Percentiles rank a stretch among this genome's conserved stretches.
Evolutionary conservation across 805 yeast genomes (phyloP).

Genomic region (Zygosaccharomyces gambellarensis): DNA sequence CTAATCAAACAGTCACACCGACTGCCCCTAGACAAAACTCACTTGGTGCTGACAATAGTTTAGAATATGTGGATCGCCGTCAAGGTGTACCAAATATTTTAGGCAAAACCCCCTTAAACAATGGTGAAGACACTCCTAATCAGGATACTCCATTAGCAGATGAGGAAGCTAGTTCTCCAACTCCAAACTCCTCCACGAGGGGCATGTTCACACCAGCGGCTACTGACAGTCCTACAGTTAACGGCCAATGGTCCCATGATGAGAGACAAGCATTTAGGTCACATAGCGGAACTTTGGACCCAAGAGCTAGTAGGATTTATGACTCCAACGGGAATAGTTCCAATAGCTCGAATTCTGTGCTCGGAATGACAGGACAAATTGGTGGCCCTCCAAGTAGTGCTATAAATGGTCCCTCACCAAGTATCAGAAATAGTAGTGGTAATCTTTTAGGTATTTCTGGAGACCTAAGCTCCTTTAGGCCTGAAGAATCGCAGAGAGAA

Average conservation of each 20-base stretch:
- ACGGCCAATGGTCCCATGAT: neutral
- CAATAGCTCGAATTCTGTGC: slow-evolving; percentile 6
- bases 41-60: slow-evolving; percentile 12
- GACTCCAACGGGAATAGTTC: neutral
- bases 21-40: slow-evolving; percentile 4
- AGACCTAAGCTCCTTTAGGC: slow-evolving; percentile 1
- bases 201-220: slow-evolving; percentile 8
- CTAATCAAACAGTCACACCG: slow-evolving; percentile 8
- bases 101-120: slow-evolving; percentile 21
- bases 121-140: slow-evolving; percentile 1
- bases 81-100: slow-evolving; percentile 20
- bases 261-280: neutral
- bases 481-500: neutral
- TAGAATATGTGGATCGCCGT: slow-evolving; percentile 12
- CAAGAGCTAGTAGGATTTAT: neutral
- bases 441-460: slow-evolving; percentile 3
- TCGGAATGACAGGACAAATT: slow-evolving; percentile 14
- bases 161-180: slow-evolving; percentile 9
- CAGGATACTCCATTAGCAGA: slow-evolving; percentile 9
- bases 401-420: neutral
- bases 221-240: neutral
- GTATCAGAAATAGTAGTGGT: neutral
- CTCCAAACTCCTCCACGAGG: slow-evolving; percentile 6
- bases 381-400: slow-evolving; percentile 1
- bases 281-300: slow-evolving; percentile 2